Conservation (phyloP, 2,329 filamentous ascomycete species). For the Arthrinium phaeospermum region DNA sequence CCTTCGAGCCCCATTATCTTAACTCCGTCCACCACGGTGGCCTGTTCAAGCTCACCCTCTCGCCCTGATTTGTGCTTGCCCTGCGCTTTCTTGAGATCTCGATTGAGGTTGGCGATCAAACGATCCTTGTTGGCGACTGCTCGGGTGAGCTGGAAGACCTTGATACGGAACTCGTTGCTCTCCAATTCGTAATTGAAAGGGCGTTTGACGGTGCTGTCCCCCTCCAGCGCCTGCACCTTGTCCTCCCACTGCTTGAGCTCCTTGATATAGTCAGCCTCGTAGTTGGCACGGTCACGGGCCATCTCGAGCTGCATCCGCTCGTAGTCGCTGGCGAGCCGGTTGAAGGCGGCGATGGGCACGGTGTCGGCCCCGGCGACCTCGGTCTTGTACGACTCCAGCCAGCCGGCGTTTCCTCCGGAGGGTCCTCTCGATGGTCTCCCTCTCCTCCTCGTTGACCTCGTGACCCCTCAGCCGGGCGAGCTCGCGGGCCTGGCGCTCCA, state of each 20-base stretch:
- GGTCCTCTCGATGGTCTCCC: neutral
- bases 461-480: neutral
- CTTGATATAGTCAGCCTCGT: neutral
- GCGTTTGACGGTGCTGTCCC: too few species aligned
- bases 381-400: constrained; percentile 20
- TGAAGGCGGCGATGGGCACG: constrained; percentile 20
- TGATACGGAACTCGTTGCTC: neutral
- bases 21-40: neutral
- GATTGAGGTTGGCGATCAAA: neutral
- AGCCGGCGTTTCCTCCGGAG: neutral
- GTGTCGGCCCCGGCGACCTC: neutral
- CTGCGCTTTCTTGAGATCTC: neutral
- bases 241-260: neutral
- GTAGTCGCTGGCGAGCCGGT: constrained; percentile 16
- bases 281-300: neutral
- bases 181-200: neutral
- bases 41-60: neutral
- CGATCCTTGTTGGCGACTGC: neutral
- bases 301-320: neutral
- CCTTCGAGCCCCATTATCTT: neutral
- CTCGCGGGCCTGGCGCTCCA: neutral
- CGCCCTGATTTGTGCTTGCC: too few species aligned
- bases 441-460: neutral
- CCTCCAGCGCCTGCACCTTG: neutral
- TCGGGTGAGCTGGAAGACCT: neutral